Evolutionary conservation across 2,329 filamentous ascomycete species (phyloP), one percentile per base, ranked within the genome.

Genomic region (Fusarium redolens): DNA sequence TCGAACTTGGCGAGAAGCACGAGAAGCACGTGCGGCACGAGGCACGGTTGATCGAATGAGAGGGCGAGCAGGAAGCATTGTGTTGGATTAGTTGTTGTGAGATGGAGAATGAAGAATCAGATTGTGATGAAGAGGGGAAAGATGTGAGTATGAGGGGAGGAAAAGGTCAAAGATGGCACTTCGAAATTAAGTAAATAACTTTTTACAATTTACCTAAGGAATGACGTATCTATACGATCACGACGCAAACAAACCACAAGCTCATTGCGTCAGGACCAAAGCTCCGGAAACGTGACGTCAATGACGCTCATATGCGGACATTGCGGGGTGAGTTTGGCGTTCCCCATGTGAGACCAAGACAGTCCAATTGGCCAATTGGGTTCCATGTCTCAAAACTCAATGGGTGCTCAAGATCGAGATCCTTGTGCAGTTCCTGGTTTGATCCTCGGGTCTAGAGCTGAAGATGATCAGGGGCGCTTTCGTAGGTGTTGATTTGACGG

Each of bases 61-160:
- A 44, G 78, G 78, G 60, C 79, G 78, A 48, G 79, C 69, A 56
- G 79, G 37, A 48, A 81, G 78, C 80, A 82, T 82, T 44, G 52
- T 75, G 63, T 37, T 45, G 38, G 31, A 20, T 47, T 61, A 18
- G 20, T 31, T 56, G 15, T 31, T 56, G 14, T 48, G 18, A 18
- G 33, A 30, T 17, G 37, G 31, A 47, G n/a, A 31, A 51, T 40
- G 44, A 28, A 18, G 61, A 61, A 50, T 43, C n/a, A 50, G 17
- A n/a, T 18, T 65, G 31, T 57, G 18, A 33, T 59, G 47, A 25
- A 25, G 51, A 56, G 30, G 45, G 40, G 47, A 35, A 37, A 18
- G 38, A 40, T 65, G 40, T 40, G n/a, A 41, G 52, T 20, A 30
- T 56, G 44, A 56, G 43, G 44, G 33, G 52, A 41, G 9, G 59